A percentile compares a stretch with the other conserved stretches of the same genome.
Evolutionary conservation across 2,329 filamentous ascomycete genomes (phyloP).

Genomic region (Aspergillus sp.): DNA sequence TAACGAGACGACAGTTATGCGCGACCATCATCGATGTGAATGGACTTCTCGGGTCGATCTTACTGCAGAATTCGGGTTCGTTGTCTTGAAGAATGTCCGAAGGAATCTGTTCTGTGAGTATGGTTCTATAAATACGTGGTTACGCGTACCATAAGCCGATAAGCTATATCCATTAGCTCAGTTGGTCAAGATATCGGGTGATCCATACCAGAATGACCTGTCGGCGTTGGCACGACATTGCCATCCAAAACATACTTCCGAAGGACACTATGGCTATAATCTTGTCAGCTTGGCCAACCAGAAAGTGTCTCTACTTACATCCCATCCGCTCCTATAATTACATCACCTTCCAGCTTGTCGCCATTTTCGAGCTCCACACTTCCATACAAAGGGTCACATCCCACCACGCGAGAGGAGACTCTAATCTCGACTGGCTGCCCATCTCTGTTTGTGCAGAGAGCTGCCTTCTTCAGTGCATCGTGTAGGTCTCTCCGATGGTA

Average conservation of each 20-base stretch:
- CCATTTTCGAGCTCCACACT: constrained; percentile 15
- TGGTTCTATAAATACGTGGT: not conserved
- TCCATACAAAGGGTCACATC: not conserved
- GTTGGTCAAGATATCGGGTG: not conserved
- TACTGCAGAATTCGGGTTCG: constrained; percentile 22
- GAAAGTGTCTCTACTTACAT: constrained; percentile 12
- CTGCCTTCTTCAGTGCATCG: constrained; percentile 18
- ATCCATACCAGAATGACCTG: constrained; percentile 6
- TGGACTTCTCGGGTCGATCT: constrained; percentile 39
- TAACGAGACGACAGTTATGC: constrained; percentile 44
- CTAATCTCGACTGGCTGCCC: not conserved
- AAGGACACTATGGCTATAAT: constrained; percentile 2
- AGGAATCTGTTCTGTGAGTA: constrained; percentile 1
- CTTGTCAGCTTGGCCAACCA: not conserved
- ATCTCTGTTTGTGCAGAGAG: not conserved
- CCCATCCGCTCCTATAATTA: constrained; percentile 32
- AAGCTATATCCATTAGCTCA: not conserved
- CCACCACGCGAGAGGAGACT: not conserved
- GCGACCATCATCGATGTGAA: constrained; percentile 50
- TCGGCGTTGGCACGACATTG: not conserved
- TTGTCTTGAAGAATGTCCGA: constrained; percentile 1
- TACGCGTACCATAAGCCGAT: constrained; percentile 4
- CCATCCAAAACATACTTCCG: not conserved
- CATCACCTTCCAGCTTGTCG: constrained; percentile 19
- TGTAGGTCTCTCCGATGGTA: constrained; percentile 28